Conservation (phyloP, 192 early-diverging fungal genomes). For the Geranomyces variabilis region DNA sequence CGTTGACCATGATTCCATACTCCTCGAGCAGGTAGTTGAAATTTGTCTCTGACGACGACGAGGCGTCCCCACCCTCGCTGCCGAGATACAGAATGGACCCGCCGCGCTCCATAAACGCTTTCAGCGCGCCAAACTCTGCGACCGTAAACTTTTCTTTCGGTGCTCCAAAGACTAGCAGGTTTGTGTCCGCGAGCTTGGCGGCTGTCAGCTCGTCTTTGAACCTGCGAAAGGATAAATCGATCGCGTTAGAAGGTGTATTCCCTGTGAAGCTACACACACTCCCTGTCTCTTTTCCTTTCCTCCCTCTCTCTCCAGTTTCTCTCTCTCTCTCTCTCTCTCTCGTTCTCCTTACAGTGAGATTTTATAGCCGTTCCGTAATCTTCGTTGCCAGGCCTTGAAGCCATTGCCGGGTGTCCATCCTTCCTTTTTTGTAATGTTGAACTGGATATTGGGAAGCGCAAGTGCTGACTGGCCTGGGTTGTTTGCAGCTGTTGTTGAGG, state of each 20-base stretch:
- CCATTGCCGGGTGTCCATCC: slow-evolving; percentile 55
- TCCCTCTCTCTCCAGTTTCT: too few relatives aligned
- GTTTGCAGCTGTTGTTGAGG: too few relatives aligned
- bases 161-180: slow-evolving; percentile 60
- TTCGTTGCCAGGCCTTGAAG: slow-evolving; percentile 52
- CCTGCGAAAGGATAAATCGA: slow-evolving; percentile 30
- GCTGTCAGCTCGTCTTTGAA: slow-evolving; percentile 63
- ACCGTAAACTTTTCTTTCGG: slow-evolving; percentile 66
- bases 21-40: slow-evolving; percentile 72
- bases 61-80: slow-evolving; percentile 64
- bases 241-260: not conserved
- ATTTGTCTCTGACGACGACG: slow-evolving; percentile 50
- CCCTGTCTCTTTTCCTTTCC: not conserved
- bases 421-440: slow-evolving; percentile 54
- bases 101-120: slow-evolving; percentile 59
- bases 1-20: slow-evolving; percentile 65
- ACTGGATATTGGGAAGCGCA: too few relatives aligned
- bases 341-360: slow-evolving; percentile 51
- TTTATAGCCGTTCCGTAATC: slow-evolving; percentile 53
- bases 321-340: not conserved
- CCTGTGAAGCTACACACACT: not conserved
- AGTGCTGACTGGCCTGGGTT: too few relatives aligned
- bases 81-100: slow-evolving; percentile 66
- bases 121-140: slow-evolving; percentile 62
- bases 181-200: slow-evolving; percentile 51